Evolutionary conservation across 768 basidiomycete species (phyloP), one percentile per base, ranked within the genome.

Genomic region (Naganishia kalamii): DNA sequence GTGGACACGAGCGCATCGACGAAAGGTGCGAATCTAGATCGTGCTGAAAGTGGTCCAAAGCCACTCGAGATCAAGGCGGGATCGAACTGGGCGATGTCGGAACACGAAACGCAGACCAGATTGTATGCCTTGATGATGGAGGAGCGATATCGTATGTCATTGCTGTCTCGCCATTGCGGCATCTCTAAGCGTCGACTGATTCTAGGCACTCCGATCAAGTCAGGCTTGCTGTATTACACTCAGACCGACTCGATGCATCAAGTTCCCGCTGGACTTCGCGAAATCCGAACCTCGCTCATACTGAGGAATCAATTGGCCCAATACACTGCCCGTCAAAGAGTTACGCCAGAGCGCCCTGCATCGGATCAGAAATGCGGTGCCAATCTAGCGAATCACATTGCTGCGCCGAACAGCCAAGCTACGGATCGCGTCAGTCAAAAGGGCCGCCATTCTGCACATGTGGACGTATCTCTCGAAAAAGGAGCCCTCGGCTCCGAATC

Each of bases 31-130:
- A n/a, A n/a, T n/a, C n/a, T n/a, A 25, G 30, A 13, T 32, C 30
- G 33, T 19, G 29, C 2, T 3, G 33, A 23, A n/a, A 57, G 35
- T 15, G 70, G 66, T 50, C 72, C 86, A 0, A 81, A 87, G 70
- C 94, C 94, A 0, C 85, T 99, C 60, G 96, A 99, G 77, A 90
- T 99, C 79, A 99, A 99, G 79, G 98, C 96, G 0, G 96, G 96
- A 1, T 83, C 32, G 80, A 87, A 0, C 80, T 84, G 8, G 87
- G 85, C 0, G 83, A n/a, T 84, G 1, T 86, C 92, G 85, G 92
- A 94, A 69, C 94, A 98, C 77, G 88, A 96, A 41, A 94, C 96
- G 0, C 96, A 99, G 78, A 99, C 96, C 0, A 92, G 96, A 87
- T 80, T 99, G 3, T 99, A 99, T 76, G 94, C 92, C 0, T 81